Evolutionary conservation across 2,329 filamentous ascomycete species (phyloP), one percentile per base, ranked within the genome.

Genomic region (Colletotrichum sp.): DNA sequence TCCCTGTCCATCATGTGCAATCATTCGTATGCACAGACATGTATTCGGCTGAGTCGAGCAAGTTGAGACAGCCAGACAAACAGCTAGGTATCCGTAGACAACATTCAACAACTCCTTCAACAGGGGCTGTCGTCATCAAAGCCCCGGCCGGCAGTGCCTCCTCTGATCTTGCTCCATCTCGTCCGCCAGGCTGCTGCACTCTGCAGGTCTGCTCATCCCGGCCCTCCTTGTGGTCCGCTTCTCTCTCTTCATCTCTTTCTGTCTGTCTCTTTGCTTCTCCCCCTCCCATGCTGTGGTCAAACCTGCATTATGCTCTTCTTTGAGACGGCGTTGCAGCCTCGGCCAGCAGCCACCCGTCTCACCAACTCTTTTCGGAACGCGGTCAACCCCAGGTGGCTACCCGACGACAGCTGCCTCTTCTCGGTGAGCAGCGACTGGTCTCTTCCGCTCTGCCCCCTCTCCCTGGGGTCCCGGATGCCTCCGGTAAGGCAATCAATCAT

Each of bases 401-500:
- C 70, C 73, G 70, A 75, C 73, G 57, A 75, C 69, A 64, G 64
- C 55, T 67, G 69, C 70, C 59, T 73, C 30, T 14, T 57, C 60
- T 66, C 64, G 69, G 39, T 59, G 72, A 64, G 63, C 43, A 14
- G 52, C 21, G 34, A 52, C 60, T 57, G 68, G 66, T 16, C 28
- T 61, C 28, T 24, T 57, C 52, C 14, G 21, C 52, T 48, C 39
- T 48, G 18, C 26, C 16, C 14, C n/a, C 66, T 59, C 52, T 36
- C 52, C 28, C 30, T 30, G 48, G 48, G 32, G 14, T 39, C 21
- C 48, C 48, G 52, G 66, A 59, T 68, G 66, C 66, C 66, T 68
- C 32, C 52, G 52, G 32, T 39, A 59, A 68, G 66, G 66, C 66
- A 64, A 64, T 39, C 61, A 16, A 34, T 64, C 39, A 48, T n/a